Evolutionary conservation across 2,329 filamentous ascomycete genomes (phyloP).

Genomic region (Cercospora zeae-maydis): DNA sequence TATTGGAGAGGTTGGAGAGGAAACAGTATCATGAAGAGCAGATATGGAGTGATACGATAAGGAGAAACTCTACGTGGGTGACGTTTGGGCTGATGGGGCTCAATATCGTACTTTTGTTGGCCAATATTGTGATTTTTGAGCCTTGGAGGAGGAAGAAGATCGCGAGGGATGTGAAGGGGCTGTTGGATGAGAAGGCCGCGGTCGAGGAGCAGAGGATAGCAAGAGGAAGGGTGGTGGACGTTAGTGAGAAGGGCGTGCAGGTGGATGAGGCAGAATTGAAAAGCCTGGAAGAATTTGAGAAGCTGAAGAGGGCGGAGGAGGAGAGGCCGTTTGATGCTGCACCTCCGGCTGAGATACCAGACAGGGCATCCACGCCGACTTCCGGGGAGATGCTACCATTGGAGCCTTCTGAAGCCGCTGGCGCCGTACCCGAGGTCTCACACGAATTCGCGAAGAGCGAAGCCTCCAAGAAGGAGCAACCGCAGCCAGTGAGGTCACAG

Average conservation of each 20-base stretch:
- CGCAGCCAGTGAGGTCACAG: constrained; percentile 4
- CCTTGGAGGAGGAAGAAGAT: constrained; percentile 82
- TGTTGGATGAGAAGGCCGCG: constrained; percentile 64
- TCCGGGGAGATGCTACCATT: constrained; percentile 27
- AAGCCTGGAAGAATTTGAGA: neutral
- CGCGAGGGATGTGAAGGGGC: constrained; percentile 70
- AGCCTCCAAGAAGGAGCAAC: neutral
- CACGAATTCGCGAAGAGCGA: neutral
- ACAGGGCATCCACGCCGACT: constrained; percentile 16
- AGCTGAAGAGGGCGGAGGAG: neutral
- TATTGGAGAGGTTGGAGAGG: constrained; percentile 77
- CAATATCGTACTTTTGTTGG: constrained; percentile 83
- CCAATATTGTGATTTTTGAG: constrained; percentile 68
- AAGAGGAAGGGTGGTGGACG: constrained; percentile 1
- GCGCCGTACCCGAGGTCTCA: constrained; percentile 5
- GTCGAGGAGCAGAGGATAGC: constrained; percentile 28
- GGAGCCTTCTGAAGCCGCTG: constrained; percentile 24
- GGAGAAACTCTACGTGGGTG: constrained; percentile 94
- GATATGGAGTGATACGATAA: constrained; percentile 97
- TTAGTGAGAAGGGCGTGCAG: constrained; percentile 24
- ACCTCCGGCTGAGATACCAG: constrained; percentile 2
- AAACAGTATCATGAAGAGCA: constrained; percentile 97
- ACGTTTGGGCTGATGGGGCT: constrained; percentile 98
- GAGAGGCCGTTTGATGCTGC: constrained; percentile 11
- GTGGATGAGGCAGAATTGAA: constrained; percentile 23